Evolutionary conservation across 208 protist genomes (phyloP), one percentile per base, ranked within the genome.

Genomic region (Angomonas ambiguus): DNA sequence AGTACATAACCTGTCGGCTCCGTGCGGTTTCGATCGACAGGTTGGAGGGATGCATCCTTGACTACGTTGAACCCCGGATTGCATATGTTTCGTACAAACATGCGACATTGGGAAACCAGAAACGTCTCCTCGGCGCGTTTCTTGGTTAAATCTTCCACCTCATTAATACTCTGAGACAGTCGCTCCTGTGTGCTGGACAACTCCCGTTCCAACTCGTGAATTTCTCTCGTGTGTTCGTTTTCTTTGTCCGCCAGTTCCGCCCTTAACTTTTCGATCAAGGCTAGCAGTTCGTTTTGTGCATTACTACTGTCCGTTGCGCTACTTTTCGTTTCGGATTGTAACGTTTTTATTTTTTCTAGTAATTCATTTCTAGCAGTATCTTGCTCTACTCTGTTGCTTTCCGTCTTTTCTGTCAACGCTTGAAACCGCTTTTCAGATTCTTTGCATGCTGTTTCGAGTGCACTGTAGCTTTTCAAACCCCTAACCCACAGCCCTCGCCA

Each of bases 41-140:
- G 86, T 70, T 86, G 71, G 35, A 95, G 70, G 1, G 78, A 83
- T 1, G 62, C 61, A 27, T 80, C 89, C 70, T 95, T 95, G 28
- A 95, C 89, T 1, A 95, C 89, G 63, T 71, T 77, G 67, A 91
- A 95, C 28, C 80, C 73, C 16, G 89, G 89, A 60, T 91, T 83
- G 65, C 89, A 95, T 20, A 95, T 74, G 49, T 82, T 76, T 30
- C 79, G 73, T 25, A 95, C 76, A 65, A 93, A 95, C 35, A 86
- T 71, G 0, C 82, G 83, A 64, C 85, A 87, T 69, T 95, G 89
- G 31, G 78, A 67, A 1, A 89, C 69, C 8, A 87, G 61, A 38
- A 79, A 77, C 49, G 78, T 71, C 35, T 79, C 64, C 61, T 83
- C 42, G 10, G 71, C 73, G 34, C 74, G 49, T 32, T 72, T 71